Percentiles rank a stretch among this genome's conserved stretches.
Evolutionary conservation across 2,329 filamentous ascomycete species (phyloP).

Genomic region (Clarireedia homoeocarpa): DNA sequence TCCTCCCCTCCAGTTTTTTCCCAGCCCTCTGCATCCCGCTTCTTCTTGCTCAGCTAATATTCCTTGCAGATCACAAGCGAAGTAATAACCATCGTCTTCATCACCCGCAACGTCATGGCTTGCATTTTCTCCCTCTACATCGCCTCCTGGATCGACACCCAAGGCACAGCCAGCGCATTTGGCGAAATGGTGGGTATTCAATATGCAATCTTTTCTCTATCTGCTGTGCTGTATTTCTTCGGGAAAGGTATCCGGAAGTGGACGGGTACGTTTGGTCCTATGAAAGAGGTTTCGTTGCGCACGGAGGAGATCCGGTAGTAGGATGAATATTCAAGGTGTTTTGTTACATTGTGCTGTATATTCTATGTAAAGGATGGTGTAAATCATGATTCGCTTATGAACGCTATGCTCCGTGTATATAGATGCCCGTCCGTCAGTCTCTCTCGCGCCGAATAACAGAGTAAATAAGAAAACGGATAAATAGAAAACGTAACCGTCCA

Average conservation of each 20-base stretch:
- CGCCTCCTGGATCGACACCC: conserved; percentile 19
- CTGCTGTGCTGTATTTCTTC: conserved; percentile 4
- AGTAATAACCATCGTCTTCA: conserved; percentile 27
- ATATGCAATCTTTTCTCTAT: conserved; percentile 9
- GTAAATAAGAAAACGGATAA: too few relatives aligned
- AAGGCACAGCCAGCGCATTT: conserved; percentile 22
- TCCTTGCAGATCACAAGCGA: conserved; percentile 20
- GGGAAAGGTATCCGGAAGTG: conserved; percentile 3
- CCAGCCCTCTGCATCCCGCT: neutral
- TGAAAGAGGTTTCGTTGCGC: neutral
- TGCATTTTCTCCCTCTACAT: conserved; percentile 26
- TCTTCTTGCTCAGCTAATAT: neutral
- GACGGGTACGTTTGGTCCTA: neutral
- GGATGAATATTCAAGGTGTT: too few relatives aligned
- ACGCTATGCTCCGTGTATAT: too few relatives aligned
- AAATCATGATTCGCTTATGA: too few relatives aligned
- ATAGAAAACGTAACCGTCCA: too few relatives aligned
- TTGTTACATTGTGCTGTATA: too few relatives aligned
- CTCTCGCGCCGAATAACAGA: too few relatives aligned
- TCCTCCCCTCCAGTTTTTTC: neutral
- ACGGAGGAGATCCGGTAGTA: too few relatives aligned
- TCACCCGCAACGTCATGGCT: conserved; percentile 28
- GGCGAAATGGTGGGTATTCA: conserved; percentile 24
- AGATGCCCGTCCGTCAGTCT: too few relatives aligned
- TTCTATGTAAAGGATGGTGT: too few relatives aligned